Base-by-base conservation (phyloP, 805 yeast genomes). In the Candida loeiensis region DNA sequence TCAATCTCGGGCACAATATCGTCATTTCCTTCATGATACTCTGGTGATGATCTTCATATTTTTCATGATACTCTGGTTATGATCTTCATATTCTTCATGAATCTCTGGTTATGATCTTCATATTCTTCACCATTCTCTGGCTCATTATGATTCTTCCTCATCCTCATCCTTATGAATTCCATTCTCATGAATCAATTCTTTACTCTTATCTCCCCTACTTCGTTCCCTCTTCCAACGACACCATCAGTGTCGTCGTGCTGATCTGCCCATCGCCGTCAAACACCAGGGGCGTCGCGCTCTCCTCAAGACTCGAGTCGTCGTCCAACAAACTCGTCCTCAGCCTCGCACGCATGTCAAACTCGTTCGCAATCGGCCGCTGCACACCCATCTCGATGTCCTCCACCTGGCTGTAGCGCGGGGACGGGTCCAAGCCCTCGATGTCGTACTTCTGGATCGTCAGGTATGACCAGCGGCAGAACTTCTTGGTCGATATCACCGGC, bases 401-500 rank as follows among this genome's bases (percentile, higher is more conserved):
- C 11, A 33, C 37, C 12, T 21, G 27, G 34, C 13, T 31, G 32
- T 39, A 39, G 12, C 31, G 33, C 7, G 45, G 43, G 37, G 68
- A 58, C 6, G 74, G 73, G 42, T 69, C 69, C 4, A 48, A 43
- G 21, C 54, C 51, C 14, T 36, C 35, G 22, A 62, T 45, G 44
- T 63, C 56, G 16, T 59, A 50, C 38, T 49, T 55, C 17, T 45
- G 41, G 20, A 69, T 50, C 37, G 53, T 59, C 3, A 71, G 53
- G 55, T 83, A 83, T 9, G 85, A 77, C 83, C 88, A 83, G 44
- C 91, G 76, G 54, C 86, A 82, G 51, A 76, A 81, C 41, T 73
- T 69, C 32, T 55, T 60, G n/a, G 59, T 56, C 36, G 73, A 76
- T 22, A 68, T 65, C 11, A 74, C 54, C 5, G 98, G 97, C 54